These are phyloP conservation scores for Chenopodium album DNA, from an alignment of 148 eudicot species.

Conservation along the genomic window DNA sequence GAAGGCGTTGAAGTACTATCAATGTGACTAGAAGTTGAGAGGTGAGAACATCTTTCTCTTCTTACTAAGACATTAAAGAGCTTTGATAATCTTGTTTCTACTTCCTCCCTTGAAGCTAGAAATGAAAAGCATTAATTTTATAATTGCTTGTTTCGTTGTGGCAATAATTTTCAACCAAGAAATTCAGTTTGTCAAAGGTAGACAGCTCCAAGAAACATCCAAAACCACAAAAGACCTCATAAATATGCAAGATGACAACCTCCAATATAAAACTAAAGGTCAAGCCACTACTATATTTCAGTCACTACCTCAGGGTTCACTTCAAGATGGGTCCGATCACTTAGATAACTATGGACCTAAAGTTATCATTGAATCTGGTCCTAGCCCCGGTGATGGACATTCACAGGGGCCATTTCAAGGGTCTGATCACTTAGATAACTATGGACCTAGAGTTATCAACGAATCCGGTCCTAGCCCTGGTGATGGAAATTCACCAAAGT, in stretches of 20 bases:
- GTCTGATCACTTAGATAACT: too few relatives aligned
- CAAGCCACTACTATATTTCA: constrained; percentile 22
- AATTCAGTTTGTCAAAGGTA: constrained; percentile 37
- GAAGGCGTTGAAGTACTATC: too few relatives aligned
- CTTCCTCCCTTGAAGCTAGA: too few relatives aligned
- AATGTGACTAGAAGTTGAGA: too few relatives aligned
- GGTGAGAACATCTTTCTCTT: too few relatives aligned
- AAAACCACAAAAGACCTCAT: constrained; percentile 8
- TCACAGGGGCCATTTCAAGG: not conserved
- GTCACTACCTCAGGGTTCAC: constrained; percentile 18
- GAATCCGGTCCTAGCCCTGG: too few relatives aligned
- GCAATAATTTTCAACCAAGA: constrained; percentile 26
- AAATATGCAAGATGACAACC: not conserved
- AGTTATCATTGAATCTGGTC: constrained; percentile 32
- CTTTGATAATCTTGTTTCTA: too few relatives aligned
- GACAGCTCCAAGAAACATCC: constrained; percentile 24
- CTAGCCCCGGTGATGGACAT: constrained; percentile 58
- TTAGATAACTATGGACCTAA: constrained; percentile 42
- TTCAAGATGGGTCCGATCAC: constrained; percentile 18
- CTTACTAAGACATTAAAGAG: too few relatives aligned
- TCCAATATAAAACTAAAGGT: constrained; percentile 10
- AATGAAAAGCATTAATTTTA: constrained; percentile 27
- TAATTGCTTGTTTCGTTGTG: constrained; percentile 28
- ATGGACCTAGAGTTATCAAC: too few relatives aligned
- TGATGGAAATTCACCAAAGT: too few relatives aligned